A percentile compares a stretch with the other conserved stretches of the same genome.
These are phyloP conservation scores for Porphyrellus cyaneotinctus DNA, from an alignment of 768 basidiomycete species.

Conservation along the genomic window DNA sequence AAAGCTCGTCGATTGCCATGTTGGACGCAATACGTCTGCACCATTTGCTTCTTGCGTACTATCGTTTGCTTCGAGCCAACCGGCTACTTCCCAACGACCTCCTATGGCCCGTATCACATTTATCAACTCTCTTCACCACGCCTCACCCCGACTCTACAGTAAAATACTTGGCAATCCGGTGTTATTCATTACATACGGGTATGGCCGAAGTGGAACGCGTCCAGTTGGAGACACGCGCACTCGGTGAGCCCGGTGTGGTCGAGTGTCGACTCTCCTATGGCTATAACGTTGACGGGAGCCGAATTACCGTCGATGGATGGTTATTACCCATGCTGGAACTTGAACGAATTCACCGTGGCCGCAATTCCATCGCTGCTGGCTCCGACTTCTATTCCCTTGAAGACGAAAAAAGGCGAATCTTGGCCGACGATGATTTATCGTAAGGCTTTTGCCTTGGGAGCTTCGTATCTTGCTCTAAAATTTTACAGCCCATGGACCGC, in stretches of 20 bases:
- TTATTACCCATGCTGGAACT: conserved; percentile 70
- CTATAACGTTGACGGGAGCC: conserved; percentile 42
- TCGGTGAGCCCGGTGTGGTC: conserved; percentile 55
- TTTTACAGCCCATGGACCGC: conserved; percentile 50
- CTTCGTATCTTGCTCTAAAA: conserved; percentile 12
- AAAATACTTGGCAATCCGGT: conserved; percentile 67
- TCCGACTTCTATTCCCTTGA: conserved; percentile 46
- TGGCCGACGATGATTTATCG: conserved; percentile 55
- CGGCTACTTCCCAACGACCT: conserved; percentile 58
- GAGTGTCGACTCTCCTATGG: conserved; percentile 67
- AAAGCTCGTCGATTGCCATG: conserved; percentile 24
- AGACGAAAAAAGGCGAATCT: conserved; percentile 28
- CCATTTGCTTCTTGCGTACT: conserved; percentile 70
- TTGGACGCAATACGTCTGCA: conserved; percentile 54
- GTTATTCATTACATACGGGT: conserved; percentile 70
- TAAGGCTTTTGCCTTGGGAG: conserved; percentile 24
- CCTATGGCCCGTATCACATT: conserved; percentile 52
- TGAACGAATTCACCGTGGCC: conserved; percentile 49
- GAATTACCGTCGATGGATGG: conserved; percentile 68
- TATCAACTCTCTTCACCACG: conserved; percentile 42
- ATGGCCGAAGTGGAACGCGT: conserved; percentile 77
- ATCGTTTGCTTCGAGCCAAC: conserved; percentile 74
- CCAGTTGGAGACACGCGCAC: conserved; percentile 53
- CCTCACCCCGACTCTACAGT: conserved; percentile 62
- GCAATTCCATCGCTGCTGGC: conserved; percentile 42